These are phyloP conservation scores for Colletotrichum acutatum DNA, from an alignment of 2,329 filamentous ascomycete genomes.

Conservation along the genomic window DNA sequence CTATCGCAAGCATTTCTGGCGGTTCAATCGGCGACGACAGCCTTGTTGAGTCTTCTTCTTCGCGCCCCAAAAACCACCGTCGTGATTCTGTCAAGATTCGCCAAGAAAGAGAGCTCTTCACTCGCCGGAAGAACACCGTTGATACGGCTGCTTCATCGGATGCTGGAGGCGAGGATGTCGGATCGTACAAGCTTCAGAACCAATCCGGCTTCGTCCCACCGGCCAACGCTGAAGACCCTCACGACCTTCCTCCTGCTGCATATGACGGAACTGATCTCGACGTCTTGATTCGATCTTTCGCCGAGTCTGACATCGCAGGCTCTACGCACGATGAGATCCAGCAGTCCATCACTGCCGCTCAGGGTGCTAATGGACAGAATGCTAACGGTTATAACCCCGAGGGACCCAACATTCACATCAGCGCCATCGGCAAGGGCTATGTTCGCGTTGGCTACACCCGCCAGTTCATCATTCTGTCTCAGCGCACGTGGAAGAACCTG, in stretches of 20 bases:
- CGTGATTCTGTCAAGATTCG: slow-evolving; percentile 84
- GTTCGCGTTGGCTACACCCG: slow-evolving; percentile 80
- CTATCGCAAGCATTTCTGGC: slow-evolving; percentile 85
- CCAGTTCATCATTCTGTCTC: slow-evolving; percentile 90
- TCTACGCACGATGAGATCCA: slow-evolving; percentile 83
- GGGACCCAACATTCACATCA: slow-evolving; percentile 61
- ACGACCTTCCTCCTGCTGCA: slow-evolving; percentile 69
- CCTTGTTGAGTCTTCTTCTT: slow-evolving; percentile 67
- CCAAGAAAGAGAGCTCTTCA: slow-evolving; percentile 92
- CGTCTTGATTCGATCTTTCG: slow-evolving; percentile 79
- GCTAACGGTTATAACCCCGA: slow-evolving; percentile 61
- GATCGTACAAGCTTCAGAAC: slow-evolving; percentile 62
- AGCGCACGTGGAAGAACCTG: slow-evolving; percentile 94
- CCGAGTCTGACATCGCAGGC: slow-evolving; percentile 79
- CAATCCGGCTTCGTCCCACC: slow-evolving; percentile 59
- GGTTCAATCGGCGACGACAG: slow-evolving; percentile 78
- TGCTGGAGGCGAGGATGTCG: slow-evolving; percentile 60
- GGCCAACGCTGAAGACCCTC: slow-evolving; percentile 76
- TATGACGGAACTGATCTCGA: slow-evolving; percentile 82
- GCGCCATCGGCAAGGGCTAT: slow-evolving; percentile 81
- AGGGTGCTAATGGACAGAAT: slow-evolving; percentile 73
- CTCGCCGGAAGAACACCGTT: slow-evolving; percentile 76
- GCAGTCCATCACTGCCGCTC: slow-evolving; percentile 72
- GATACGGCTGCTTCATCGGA: slow-evolving; percentile 73
- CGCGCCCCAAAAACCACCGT: slow-evolving; percentile 75